These are phyloP conservation scores for Dovyalis caffra DNA, from an alignment of 345 rosid genomes.

Conservation along the genomic window DNA sequence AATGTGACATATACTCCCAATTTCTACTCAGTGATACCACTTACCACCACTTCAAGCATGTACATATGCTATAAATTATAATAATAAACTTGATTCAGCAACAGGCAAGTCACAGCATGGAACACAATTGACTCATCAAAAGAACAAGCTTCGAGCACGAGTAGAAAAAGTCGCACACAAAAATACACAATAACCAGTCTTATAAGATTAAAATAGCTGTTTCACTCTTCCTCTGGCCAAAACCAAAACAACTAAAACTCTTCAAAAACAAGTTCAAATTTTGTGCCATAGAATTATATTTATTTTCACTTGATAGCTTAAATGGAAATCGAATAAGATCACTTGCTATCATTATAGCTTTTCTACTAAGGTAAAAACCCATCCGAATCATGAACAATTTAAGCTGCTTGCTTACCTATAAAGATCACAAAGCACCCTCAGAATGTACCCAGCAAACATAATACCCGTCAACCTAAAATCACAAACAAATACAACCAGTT, in stretches of 20 bases:
- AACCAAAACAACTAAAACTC: background rate
- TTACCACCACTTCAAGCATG: background rate
- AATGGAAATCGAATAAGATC: background rate
- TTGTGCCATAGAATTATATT: background rate
- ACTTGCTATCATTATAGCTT: no score
- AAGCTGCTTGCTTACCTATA: slow-evolving; percentile 23
- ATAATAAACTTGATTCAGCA: background rate
- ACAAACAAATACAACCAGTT: background rate
- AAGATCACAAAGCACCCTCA: slow-evolving; percentile 27
- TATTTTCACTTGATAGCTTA: background rate
- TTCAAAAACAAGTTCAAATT: background rate
- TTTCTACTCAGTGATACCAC: no score
- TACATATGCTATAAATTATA: background rate
- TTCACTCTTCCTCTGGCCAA: background rate
- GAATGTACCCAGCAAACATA: slow-evolving; percentile 42
- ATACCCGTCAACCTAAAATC: slow-evolving; percentile 35
- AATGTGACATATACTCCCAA: background rate
- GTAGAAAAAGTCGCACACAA: background rate
- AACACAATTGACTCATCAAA: background rate
- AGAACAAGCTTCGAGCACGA: background rate
- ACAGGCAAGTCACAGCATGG: slow-evolving; percentile 1
- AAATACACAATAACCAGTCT: background rate
- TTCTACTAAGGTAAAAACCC: no score
- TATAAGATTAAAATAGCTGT: background rate
- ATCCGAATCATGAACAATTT: background rate